Base-by-base conservation (phyloP, 192 early-diverging fungal species). In the Linderina pennispora region DNA sequence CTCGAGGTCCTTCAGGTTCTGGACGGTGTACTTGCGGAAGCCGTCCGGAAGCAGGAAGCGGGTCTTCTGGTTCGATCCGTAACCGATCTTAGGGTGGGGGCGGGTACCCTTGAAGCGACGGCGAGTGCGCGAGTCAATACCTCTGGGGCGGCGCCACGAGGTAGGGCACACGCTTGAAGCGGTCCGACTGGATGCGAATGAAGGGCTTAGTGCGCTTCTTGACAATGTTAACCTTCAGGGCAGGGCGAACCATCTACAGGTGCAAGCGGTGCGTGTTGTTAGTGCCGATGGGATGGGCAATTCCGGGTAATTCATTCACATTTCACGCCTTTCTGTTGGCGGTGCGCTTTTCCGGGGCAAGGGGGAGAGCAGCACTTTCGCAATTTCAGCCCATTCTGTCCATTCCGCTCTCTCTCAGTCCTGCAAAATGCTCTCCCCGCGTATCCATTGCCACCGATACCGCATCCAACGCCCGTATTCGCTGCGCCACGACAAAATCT, bases 81-180 rank as follows among this genome's bases (percentile, higher is more conserved):
- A 99, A 77, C 97, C 97, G 59, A 99, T 99, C 84, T 96, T 97
- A 78, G 97, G 93, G 89, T 97, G 94, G 65, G 88, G 84, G 62
- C 91, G 84, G 55, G 86, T 83, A 56, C 97, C 97, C 83, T 92
- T 94, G 83, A 99, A 99, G 44, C 97, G 85, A 65, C 97, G 80
- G 59, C 97, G 94, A 52, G 95, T 92, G 48, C 89, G 80, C 82
- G 87, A 91, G 75, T 99, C 97, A 81, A 99, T 99, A 98, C 97
- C 97, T 79, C 87, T 90, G 63, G 97, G 97, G 77, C 97, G 94
- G 80, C 97, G 88, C 97, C 97, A 99, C 60, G 91, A 90, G 63
- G 84, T 89, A n/a, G 74, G 81, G 82, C 54, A 99, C 85, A 58
- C 87, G 84, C 83, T 85, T 89, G 84, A 88, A 99, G 76, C 94